Evolutionary conservation across 2,329 filamentous ascomycete genomes (phyloP).

Genomic region (Parafenestella ontariensis): DNA sequence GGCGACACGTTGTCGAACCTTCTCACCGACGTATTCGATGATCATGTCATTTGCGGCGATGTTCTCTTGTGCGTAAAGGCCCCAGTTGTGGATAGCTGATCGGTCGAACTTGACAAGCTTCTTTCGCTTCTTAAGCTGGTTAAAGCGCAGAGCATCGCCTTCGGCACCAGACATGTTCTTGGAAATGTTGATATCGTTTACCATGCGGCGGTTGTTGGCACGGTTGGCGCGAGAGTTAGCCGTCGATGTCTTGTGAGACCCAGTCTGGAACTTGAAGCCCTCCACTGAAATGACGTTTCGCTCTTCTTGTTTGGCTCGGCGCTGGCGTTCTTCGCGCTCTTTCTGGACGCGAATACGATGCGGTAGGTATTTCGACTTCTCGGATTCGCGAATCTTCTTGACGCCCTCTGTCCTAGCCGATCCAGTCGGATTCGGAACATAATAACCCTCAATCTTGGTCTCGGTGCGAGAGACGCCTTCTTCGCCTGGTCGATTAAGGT

Average conservation of each 20-base stretch:
- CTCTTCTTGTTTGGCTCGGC: constrained; percentile 70
- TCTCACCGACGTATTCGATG: constrained; percentile 98
- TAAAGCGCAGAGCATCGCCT: constrained; percentile 93
- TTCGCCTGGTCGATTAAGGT: constrained; percentile 66
- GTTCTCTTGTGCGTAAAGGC: constrained; percentile 95
- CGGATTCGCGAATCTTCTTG: constrained; percentile 94
- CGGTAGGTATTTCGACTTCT: constrained; percentile 97
- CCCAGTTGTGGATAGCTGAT: constrained; percentile 99
- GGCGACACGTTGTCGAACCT: constrained; percentile 95
- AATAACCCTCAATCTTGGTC: constrained; percentile 70
- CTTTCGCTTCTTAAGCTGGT: constrained; percentile 99
- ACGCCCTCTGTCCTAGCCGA: constrained; percentile 90
- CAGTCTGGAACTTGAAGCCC: constrained; percentile 64
- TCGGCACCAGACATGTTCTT: constrained; percentile 75
- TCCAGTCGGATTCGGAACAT: constrained; percentile 85
- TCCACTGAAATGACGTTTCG: constrained; percentile 40
- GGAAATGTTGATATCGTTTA: constrained; percentile 94
- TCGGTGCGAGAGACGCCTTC: constrained; percentile 61
- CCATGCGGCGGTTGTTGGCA: constrained; percentile 91
- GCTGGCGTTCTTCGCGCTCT: constrained; percentile 88
- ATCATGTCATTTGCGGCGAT: constrained; percentile 99
- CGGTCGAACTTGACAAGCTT: constrained; percentile 98
- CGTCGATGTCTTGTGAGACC: constrained; percentile 82
- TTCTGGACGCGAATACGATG: constrained; percentile 97
- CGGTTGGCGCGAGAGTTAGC: constrained; percentile 92